phyloP scores from a whole-genome alignment of 2,329 filamentous ascomycete genomes.

The Penicillium sp. region DNA sequence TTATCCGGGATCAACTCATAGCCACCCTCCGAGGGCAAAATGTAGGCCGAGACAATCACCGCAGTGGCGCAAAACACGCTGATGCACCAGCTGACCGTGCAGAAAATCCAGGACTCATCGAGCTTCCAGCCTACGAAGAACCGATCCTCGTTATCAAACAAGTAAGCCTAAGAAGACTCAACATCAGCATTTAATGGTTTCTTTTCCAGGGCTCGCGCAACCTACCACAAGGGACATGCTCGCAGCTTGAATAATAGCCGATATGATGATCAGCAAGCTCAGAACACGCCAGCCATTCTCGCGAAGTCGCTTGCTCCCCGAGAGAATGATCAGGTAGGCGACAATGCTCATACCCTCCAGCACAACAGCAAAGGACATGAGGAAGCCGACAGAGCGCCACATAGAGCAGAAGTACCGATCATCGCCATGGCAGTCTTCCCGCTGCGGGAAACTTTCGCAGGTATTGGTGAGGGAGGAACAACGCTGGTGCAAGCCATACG shows the following conservation, averaged over 20 bases:
- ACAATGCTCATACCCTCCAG: constrained; percentile 75
- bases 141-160: constrained; percentile 75
- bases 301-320: constrained; percentile 71
- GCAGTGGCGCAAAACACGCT: constrained; percentile 50
- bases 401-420: constrained; percentile 78
- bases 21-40: constrained; percentile 73
- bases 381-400: constrained; percentile 83
- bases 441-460: constrained; percentile 56
- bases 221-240: constrained; percentile 78
- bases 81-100: constrained; percentile 56
- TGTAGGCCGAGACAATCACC: constrained; percentile 60
- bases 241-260: constrained; percentile 65
- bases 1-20: constrained; percentile 67
- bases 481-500: constrained; percentile 71
- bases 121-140: constrained; percentile 80
- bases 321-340: constrained; percentile 68
- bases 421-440: constrained; percentile 60
- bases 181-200: constrained; percentile 3
- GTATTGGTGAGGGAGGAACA: constrained; percentile 64
- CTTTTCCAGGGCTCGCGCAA: constrained; percentile 16
- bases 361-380: constrained; percentile 79
- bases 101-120: constrained; percentile 71
- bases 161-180: constrained; percentile 59
- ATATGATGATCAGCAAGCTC: constrained; percentile 57
- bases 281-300: constrained; percentile 79